A percentile compares a stretch with the other conserved stretches of the same genome.
phyloP scores from a whole-genome alignment of 805 yeast genomes.

The Blastobotrys peoriensis region DNA sequence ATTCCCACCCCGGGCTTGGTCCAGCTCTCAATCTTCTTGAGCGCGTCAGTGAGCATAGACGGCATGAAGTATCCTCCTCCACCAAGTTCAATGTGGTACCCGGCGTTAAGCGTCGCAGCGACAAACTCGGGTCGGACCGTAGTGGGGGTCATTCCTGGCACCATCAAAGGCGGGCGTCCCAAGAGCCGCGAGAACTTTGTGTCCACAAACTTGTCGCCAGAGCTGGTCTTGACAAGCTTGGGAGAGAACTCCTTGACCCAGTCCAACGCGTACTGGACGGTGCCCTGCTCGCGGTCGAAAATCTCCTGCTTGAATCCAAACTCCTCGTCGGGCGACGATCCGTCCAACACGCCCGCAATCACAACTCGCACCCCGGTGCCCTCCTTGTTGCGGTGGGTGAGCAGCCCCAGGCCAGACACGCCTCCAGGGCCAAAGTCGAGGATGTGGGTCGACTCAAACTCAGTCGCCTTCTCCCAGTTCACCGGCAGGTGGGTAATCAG shows the following conservation, averaged over 20 bases:
- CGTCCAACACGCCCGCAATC: slow-evolving; percentile 85
- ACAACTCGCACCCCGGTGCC: slow-evolving; percentile 96
- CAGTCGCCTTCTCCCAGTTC: slow-evolving; percentile 88
- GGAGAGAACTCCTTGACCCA: slow-evolving; percentile 91
- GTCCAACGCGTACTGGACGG: slow-evolving; percentile 77
- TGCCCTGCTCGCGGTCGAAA: slow-evolving; percentile 59
- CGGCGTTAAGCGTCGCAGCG: slow-evolving; percentile 90
- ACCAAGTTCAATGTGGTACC: slow-evolving; percentile 95
- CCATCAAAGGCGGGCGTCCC: slow-evolving; percentile 94
- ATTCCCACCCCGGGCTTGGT: slow-evolving; percentile 84
- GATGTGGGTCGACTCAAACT: slow-evolving; percentile 77
- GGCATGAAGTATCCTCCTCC: slow-evolving; percentile 98
- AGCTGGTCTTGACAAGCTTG: slow-evolving; percentile 63
- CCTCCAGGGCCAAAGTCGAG: slow-evolving; percentile 99
- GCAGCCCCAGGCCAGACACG: slow-evolving; percentile 89
- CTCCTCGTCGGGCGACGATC: slow-evolving; percentile 63
- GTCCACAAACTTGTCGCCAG: slow-evolving; percentile 71
- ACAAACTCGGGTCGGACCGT: slow-evolving; percentile 94
- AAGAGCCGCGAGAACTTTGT: slow-evolving; percentile 89
- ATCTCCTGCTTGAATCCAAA: slow-evolving; percentile 94
- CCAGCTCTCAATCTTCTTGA: slow-evolving; percentile 61
- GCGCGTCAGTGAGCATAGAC: slow-evolving; percentile 62
- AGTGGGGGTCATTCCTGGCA: slow-evolving; percentile 99
- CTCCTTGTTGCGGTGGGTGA: slow-evolving; percentile 96
- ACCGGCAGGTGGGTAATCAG: slow-evolving; percentile 87